Evolutionary conservation across 2,329 filamentous ascomycete species (phyloP), one percentile per base, ranked within the genome.

Genomic region (Cladosporium velox): DNA sequence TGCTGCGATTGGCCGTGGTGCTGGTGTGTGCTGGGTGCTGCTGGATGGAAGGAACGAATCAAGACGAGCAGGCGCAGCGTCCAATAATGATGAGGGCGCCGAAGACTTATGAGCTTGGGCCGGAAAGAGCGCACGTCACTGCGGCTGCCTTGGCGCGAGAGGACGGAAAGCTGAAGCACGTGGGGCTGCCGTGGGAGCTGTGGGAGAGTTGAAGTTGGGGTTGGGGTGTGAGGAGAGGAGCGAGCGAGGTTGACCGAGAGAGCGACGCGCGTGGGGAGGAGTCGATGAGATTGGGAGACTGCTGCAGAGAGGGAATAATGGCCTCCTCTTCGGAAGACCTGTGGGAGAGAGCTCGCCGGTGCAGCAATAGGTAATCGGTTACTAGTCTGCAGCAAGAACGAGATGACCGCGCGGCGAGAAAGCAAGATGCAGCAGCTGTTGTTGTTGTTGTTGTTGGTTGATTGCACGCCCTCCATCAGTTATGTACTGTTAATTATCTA

Each of bases 1-100:
- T 44, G 51, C 51, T 55, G 61, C 61, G 61, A 64, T 64, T 64
- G 61, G 61, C 34, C 59, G 57, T 59, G 12, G 18, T 18, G 26
- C 3, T 18, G 51, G 26, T n/a, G 52, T 55, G 28, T 30, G 41
- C 41, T 47, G 41, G 41, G 41, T 55, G 52, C 28, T 35, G 34
- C 34, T 35, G 34, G 34, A 35, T 55, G 52, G 52, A 32, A 28
- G 51, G 51, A 55, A 55, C 52, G 28, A 32, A 62, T 62, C 59
- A 62, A 62, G 59, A 41, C 26, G 28, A 24, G 47, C 47, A 49
- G 59, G 28, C 41, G 38, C 59, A 30, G 59, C 59, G 59, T 62
- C 59, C 59, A 62, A 62, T 62, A 52, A 47, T 54, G 51, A 54
- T 54, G 51, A 54, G 30, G 10, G 26, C 26, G 28, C 30, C 18